A percentile compares a stretch with the other conserved stretches of the same genome.
phyloP scores from a whole-genome alignment of 2,329 filamentous ascomycete species.

The Macrophomina tecta region DNA sequence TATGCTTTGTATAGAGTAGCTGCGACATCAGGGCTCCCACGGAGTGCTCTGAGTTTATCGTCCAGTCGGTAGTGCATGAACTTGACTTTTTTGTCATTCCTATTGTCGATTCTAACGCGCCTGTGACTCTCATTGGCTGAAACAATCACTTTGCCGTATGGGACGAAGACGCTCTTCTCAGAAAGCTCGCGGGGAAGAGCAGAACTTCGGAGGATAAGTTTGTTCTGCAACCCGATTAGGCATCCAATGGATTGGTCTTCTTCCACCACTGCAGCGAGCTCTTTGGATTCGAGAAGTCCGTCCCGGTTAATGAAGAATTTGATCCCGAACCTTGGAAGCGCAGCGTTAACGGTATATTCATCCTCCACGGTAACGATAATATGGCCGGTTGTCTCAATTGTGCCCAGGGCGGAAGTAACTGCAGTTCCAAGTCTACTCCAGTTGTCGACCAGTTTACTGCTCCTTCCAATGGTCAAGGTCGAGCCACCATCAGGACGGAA shows the following conservation, averaged over 20 bases:
- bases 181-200: background rate
- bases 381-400: background rate
- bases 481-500: background rate
- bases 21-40: conserved; percentile 35
- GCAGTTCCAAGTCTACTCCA: background rate
- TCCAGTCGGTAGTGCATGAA: conserved; percentile 16
- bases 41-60: background rate
- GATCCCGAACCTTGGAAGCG: conserved; percentile 56
- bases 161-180: conserved; percentile 21
- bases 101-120: background rate
- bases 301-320: conserved; percentile 51
- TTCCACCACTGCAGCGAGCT: conserved; percentile 57
- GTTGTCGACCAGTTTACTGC: background rate
- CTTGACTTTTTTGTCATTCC: background rate
- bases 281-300: conserved; percentile 45
- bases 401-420: background rate
- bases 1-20: conserved; percentile 58
- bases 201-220: conserved; percentile 52
- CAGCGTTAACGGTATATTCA: conserved; percentile 35
- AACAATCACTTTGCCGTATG: background rate
- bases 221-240: conserved; percentile 53
- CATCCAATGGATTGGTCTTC: conserved; percentile 11
- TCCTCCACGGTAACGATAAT: background rate
- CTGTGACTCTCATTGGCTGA: background rate
- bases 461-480: background rate